Percentiles rank a stretch among this genome's conserved stretches.
Conservation (phyloP, 106 monocot genomes). For the Alisma plantagoaquatica region DNA sequence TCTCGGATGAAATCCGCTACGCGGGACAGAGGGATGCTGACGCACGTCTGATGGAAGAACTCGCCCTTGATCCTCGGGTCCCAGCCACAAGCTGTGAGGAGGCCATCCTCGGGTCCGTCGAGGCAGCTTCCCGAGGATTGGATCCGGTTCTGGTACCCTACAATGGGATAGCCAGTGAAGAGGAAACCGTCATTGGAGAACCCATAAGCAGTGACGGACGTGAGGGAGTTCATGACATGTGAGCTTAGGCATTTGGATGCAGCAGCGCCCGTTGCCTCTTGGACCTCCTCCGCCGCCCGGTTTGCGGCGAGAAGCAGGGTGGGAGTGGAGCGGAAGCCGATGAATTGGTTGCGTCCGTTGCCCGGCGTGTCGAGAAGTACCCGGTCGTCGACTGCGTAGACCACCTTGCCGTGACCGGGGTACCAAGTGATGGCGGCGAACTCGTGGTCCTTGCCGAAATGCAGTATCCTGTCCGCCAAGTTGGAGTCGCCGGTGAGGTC, state of each 20-base stretch:
- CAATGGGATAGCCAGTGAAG: slow-evolving; percentile 48
- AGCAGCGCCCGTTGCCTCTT: slow-evolving; percentile 19
- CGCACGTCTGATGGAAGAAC: slow-evolving; percentile 25
- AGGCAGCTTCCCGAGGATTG: slow-evolving; percentile 48
- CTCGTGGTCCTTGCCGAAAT: slow-evolving; percentile 50
- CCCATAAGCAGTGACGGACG: no score
- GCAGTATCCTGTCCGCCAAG: no score
- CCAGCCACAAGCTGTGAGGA: slow-evolving; percentile 42
- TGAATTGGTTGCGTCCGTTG: slow-evolving; percentile 60
- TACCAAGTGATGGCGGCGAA: slow-evolving; percentile 79
- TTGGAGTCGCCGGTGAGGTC: no score
- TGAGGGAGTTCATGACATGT: slow-evolving; percentile 50
- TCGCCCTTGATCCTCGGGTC: slow-evolving; percentile 26
- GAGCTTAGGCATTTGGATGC: slow-evolving; percentile 27
- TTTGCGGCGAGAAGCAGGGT: slow-evolving; percentile 17
- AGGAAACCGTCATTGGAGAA: slow-evolving; percentile 25
- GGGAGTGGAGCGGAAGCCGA: slow-evolving; percentile 52
- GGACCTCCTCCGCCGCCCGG: slow-evolving; percentile 45
- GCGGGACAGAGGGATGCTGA: slow-evolving; percentile 36
- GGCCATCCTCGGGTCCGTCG: slow-evolving; percentile 21
- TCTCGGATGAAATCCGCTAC: slow-evolving; percentile 46
- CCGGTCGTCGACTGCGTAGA: slow-evolving; percentile 51
- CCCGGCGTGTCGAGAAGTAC: slow-evolving; percentile 45
- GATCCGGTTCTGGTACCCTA: slow-evolving; percentile 40
- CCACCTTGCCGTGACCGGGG: slow-evolving; percentile 42